Evolutionary conservation across 2,329 filamentous ascomycete genomes (phyloP).

Genomic region (Sporothrix brunneoviolacea): DNA sequence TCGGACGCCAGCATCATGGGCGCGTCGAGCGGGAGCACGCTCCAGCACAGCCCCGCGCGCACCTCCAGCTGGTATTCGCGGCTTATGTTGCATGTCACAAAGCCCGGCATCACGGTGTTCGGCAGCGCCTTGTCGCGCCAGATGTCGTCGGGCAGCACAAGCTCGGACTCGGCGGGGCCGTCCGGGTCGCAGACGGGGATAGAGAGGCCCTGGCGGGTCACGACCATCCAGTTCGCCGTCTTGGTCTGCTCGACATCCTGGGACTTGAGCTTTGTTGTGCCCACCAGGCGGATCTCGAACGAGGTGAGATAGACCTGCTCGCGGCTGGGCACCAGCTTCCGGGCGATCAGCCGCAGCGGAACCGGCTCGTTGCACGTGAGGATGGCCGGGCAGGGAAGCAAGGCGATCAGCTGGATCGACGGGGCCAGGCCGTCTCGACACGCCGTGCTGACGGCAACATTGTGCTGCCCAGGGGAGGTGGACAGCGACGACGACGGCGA

Average conservation of each 20-base stretch:
- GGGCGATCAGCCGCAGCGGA: conserved; percentile 72
- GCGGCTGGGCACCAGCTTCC: conserved; percentile 62
- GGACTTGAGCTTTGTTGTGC: conserved; percentile 71
- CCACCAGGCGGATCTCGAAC: conserved; percentile 75
- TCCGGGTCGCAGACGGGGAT: conserved; percentile 59
- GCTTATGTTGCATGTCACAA: conserved; percentile 80
- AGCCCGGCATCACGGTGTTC: conserved; percentile 80
- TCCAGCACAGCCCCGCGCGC: conserved; percentile 70
- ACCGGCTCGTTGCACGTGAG: conserved; percentile 83
- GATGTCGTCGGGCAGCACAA: conserved; percentile 59
- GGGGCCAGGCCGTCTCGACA: conserved; percentile 47
- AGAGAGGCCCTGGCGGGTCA: conserved; percentile 63
- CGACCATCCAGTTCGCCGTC: conserved; percentile 66
- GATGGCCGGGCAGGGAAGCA: conserved; percentile 79
- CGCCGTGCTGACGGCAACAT: conserved; percentile 21
- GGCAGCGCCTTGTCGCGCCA: conserved; percentile 72
- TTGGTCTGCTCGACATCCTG: conserved; percentile 68
- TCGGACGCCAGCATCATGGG: neutral
- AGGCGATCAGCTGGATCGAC: conserved; percentile 67
- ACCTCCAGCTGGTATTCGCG: conserved; percentile 80
- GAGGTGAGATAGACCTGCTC: conserved; percentile 70
- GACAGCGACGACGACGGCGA: neutral
- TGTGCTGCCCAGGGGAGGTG: neutral
- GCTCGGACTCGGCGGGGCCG: conserved; percentile 57
- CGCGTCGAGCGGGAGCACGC: conserved; percentile 38